Percentiles rank a stretch among this genome's conserved stretches.
Evolutionary conservation across 2,329 filamentous ascomycete genomes (phyloP).

Genomic region (Beauveria scarabaeidicola): DNA sequence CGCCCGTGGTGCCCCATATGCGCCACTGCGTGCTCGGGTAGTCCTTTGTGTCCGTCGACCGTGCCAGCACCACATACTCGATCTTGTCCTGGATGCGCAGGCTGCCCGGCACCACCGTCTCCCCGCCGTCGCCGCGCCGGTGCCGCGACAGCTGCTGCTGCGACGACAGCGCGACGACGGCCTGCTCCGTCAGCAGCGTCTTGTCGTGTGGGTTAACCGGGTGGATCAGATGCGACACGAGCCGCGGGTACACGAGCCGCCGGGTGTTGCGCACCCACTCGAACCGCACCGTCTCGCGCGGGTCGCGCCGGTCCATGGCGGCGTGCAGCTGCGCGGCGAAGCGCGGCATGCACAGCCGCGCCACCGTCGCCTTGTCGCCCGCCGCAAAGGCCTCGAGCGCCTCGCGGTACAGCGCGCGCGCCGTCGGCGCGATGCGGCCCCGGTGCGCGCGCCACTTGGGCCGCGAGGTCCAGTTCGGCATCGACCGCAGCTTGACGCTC

Average conservation of each 20-base stretch:
- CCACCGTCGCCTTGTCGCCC: constrained; percentile 44
- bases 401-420: constrained; percentile 49
- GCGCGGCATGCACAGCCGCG: constrained; percentile 43
- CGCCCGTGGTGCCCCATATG: constrained; percentile 54
- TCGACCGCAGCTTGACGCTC: constrained; percentile 36
- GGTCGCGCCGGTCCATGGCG: constrained; percentile 44
- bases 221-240: constrained; percentile 48
- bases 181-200: constrained; percentile 35
- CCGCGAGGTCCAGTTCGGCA: constrained; percentile 32
- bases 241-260: constrained; percentile 32
- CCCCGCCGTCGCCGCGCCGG: constrained; percentile 25
- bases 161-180: constrained; percentile 51
- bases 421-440: constrained; percentile 38
- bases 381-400: constrained; percentile 55
- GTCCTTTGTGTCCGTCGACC: constrained; percentile 35
- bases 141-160: constrained; percentile 44
- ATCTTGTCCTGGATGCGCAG: constrained; percentile 44
- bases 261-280: constrained; percentile 44
- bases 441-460: constrained; percentile 37
- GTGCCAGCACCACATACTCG: constrained; percentile 58
- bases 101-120: constrained; percentile 32
- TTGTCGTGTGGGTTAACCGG: constrained; percentile 35
- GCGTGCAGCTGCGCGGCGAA: constrained; percentile 43
- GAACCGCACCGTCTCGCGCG: constrained; percentile 40
- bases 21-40: constrained; percentile 47